Percentiles rank a stretch among this genome's conserved stretches.
phyloP scores from a whole-genome alignment of 345 rosid genomes.

The Luvunga scandens region DNA sequence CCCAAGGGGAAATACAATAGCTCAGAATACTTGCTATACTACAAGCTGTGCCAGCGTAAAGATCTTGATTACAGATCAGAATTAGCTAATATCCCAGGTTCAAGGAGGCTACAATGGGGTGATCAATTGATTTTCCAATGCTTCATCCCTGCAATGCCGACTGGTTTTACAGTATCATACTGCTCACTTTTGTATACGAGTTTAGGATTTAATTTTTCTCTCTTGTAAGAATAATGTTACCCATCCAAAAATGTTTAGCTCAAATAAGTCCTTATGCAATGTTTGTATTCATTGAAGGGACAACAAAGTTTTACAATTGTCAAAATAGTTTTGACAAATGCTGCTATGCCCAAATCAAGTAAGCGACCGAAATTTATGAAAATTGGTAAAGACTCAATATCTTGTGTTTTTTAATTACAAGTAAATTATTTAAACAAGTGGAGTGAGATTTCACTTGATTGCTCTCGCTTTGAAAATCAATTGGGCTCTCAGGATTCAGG shows the following conservation, averaged over 20 bases:
- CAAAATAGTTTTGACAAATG: no score
- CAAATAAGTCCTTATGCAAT: no score
- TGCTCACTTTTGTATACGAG: not conserved
- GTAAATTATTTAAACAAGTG: no score
- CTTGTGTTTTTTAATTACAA: no score
- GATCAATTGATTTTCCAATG: not conserved
- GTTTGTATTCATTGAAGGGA: no score
- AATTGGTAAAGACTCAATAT: no score
- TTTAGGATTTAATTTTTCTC: not conserved
- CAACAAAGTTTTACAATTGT: no score
- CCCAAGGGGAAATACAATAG: not conserved
- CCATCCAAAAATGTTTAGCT: not conserved
- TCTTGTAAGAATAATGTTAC: not conserved
- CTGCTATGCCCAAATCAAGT: no score
- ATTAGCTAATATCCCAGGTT: conserved; percentile 2
- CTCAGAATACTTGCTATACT: not conserved
- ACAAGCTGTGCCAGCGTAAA: not conserved
- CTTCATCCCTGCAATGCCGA: conserved; percentile 1
- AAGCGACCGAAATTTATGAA: no score
- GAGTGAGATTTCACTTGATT: no score
- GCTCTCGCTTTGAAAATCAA: not conserved
- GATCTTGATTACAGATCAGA: conserved; percentile 6
- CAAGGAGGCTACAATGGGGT: not conserved
- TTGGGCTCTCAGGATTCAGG: not conserved
- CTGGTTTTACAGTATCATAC: not conserved